These are phyloP conservation scores for Acacia confusa DNA, from an alignment of 306 rosid species.

Conservation along the genomic window DNA sequence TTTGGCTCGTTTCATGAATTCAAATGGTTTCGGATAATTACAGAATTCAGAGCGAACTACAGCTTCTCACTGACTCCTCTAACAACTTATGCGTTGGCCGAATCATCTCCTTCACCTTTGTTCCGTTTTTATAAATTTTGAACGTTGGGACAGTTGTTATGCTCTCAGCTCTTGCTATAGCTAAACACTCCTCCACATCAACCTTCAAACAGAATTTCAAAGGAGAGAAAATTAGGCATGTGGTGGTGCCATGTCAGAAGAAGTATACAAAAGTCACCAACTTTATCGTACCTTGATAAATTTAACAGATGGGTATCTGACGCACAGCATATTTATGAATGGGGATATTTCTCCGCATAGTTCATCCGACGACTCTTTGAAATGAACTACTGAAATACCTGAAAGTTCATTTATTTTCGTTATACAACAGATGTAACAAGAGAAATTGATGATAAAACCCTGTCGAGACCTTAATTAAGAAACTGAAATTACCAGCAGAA, in stretches of 20 bases:
- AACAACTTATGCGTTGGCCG: slow-evolving; percentile 65
- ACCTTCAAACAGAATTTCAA: slow-evolving; percentile 40
- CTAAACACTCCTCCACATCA: slow-evolving; percentile 57
- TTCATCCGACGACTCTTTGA: slow-evolving; percentile 67
- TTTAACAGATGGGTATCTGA: slow-evolving; percentile 62
- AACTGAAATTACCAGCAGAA: slow-evolving; percentile 58
- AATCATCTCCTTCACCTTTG: slow-evolving; percentile 76
- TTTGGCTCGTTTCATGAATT: slow-evolving; percentile 26
- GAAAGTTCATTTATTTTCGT: slow-evolving; percentile 37
- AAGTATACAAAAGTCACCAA: not conserved
- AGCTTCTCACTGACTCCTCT: slow-evolving; percentile 74
- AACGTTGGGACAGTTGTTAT: slow-evolving; percentile 65
- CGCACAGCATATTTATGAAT: slow-evolving; percentile 68
- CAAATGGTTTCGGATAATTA: slow-evolving; percentile 38
- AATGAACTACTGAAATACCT: slow-evolving; percentile 79
- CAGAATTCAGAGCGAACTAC: slow-evolving; percentile 40
- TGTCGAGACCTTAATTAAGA: not conserved
- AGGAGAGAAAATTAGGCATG: slow-evolving; percentile 30
- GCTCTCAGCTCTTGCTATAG: slow-evolving; percentile 57
- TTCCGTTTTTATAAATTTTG: slow-evolving; percentile 80
- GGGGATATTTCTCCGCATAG: slow-evolving; percentile 77
- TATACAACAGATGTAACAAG: slow-evolving; percentile 25
- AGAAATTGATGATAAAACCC: slow-evolving; percentile 13
- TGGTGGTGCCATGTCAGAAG: not conserved
- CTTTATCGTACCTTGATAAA: slow-evolving; percentile 52